phyloP scores from a whole-genome alignment of 1,284 basidiomycete genomes.

The Rhodotorula mucilaginosa region DNA sequence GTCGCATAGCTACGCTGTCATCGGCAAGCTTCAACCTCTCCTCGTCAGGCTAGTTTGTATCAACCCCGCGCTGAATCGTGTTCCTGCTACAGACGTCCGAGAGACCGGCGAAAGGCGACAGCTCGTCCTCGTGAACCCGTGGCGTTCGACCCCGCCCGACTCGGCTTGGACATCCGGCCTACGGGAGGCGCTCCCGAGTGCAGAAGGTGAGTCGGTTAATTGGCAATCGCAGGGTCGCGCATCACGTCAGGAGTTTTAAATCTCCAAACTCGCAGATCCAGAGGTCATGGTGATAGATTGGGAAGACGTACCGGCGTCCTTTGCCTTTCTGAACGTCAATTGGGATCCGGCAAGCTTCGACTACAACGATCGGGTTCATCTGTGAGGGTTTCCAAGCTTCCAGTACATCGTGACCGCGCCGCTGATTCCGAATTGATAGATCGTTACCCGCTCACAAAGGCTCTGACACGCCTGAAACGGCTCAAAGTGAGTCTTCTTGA shows the following conservation, averaged over 20 bases:
- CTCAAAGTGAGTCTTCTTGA: neutral
- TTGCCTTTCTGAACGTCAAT: slow-evolving; percentile 80
- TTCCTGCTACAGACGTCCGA: slow-evolving; percentile 7
- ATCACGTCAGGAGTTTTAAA: neutral
- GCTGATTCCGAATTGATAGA: too few species aligned
- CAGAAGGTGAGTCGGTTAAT: neutral
- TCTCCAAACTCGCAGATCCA: neutral
- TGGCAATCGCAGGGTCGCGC: neutral
- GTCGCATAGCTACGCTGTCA: slow-evolving; percentile 34
- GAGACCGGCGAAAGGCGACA: slow-evolving; percentile 12
- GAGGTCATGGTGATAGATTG: slow-evolving; percentile 55
- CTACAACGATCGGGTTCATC: slow-evolving; percentile 59
- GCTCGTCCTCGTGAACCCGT: slow-evolving; percentile 34
- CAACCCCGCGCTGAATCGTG: neutral
- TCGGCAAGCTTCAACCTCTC: slow-evolving; percentile 11
- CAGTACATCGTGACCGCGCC: too few species aligned
- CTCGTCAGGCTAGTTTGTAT: neutral
- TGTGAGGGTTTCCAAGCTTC: neutral
- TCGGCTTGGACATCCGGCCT: slow-evolving; percentile 18
- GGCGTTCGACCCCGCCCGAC: neutral
- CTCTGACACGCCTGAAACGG: too few species aligned
- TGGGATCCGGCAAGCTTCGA: slow-evolving; percentile 74
- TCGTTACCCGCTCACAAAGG: neutral
- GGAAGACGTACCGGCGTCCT: slow-evolving; percentile 69
- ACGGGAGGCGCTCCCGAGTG: neutral